Evolutionary conservation across 2,329 filamentous ascomycete species (phyloP).

Genomic region (Metarhizium anisopliae): DNA sequence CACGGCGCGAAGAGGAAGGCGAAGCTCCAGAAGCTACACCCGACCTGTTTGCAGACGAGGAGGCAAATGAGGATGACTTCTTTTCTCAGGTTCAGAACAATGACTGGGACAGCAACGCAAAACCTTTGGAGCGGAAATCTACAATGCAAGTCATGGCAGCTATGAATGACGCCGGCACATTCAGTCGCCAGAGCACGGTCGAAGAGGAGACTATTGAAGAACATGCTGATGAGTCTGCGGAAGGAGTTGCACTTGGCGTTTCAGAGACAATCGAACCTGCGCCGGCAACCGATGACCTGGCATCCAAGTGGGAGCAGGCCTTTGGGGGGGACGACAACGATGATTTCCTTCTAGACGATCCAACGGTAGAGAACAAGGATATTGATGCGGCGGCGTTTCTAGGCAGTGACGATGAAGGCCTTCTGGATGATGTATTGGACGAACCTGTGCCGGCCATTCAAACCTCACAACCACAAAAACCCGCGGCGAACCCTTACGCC

Average conservation of each 20-base stretch:
- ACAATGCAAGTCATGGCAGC: constrained; percentile 57
- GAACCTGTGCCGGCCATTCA: constrained; percentile 24
- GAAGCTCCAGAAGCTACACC: constrained; percentile 2
- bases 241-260: constrained; percentile 2
- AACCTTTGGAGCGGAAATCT: constrained; percentile 54
- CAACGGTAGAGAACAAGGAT: constrained; percentile 30
- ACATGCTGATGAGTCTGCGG: constrained; percentile 13
- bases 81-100: constrained; percentile 42
- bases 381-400: constrained; percentile 60
- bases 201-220: constrained; percentile 20
- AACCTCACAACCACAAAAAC: constrained; percentile 5
- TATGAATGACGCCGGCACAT: constrained; percentile 26
- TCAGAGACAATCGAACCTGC: constrained; percentile 10
- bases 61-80: constrained; percentile 51
- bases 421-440: constrained; percentile 60
- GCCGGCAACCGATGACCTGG: constrained; percentile 52
- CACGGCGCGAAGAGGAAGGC: constrained; percentile 17
- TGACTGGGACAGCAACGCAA: constrained; percentile 11
- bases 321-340: constrained; percentile 70
- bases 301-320: constrained; percentile 75
- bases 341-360: constrained; percentile 51
- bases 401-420: constrained; percentile 77
- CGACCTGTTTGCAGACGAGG: constrained; percentile 34
- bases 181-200: constrained; percentile 20
- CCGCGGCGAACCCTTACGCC: constrained; percentile 16